These are phyloP conservation scores for Hypocrella siamensis DNA, from an alignment of 2,329 filamentous ascomycete genomes.

Conservation along the genomic window DNA sequence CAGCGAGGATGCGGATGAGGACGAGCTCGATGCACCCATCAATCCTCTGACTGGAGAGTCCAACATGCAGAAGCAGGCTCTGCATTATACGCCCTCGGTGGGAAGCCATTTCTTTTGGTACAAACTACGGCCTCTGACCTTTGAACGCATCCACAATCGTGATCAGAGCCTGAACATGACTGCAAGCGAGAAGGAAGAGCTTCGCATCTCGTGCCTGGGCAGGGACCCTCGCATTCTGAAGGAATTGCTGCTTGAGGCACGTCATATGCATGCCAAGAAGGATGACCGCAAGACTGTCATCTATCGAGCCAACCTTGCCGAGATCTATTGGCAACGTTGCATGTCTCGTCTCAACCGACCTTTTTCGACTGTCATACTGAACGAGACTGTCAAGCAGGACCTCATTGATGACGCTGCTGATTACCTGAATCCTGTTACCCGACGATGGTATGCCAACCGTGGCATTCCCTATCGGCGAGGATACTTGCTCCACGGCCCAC, in stretches of 20 bases:
- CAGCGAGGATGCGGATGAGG: constrained; percentile 22
- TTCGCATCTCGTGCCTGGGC: constrained; percentile 45
- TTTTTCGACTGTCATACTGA: constrained; percentile 49
- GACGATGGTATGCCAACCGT: constrained; percentile 68
- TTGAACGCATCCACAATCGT: constrained; percentile 34
- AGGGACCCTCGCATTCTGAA: constrained; percentile 45
- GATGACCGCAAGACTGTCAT: constrained; percentile 50
- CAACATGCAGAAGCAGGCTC: constrained; percentile 25
- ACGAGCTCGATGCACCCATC: constrained; percentile 17
- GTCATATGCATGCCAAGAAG: constrained; percentile 35
- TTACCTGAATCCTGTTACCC: constrained; percentile 45
- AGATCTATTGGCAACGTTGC: constrained; percentile 44
- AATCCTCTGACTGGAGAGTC: constrained; percentile 7
- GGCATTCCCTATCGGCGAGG: constrained; percentile 78
- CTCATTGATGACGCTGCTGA: constrained; percentile 46
- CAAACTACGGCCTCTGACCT: constrained; percentile 38
- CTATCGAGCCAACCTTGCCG: constrained; percentile 38
- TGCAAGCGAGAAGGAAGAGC: constrained; percentile 39
- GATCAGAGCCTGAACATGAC: constrained; percentile 20
- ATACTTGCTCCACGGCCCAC: constrained; percentile 68
- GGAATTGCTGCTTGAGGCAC: constrained; percentile 43
- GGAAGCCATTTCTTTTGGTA: constrained; percentile 58
- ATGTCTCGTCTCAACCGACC: constrained; percentile 44
- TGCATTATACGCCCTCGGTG: constrained; percentile 50
- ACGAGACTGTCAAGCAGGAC: constrained; percentile 41